Percentiles rank a stretch among this genome's conserved stretches.
Evolutionary conservation across 805 yeast species (phyloP).

Genomic region (Scheffersomyces amazonensis): DNA sequence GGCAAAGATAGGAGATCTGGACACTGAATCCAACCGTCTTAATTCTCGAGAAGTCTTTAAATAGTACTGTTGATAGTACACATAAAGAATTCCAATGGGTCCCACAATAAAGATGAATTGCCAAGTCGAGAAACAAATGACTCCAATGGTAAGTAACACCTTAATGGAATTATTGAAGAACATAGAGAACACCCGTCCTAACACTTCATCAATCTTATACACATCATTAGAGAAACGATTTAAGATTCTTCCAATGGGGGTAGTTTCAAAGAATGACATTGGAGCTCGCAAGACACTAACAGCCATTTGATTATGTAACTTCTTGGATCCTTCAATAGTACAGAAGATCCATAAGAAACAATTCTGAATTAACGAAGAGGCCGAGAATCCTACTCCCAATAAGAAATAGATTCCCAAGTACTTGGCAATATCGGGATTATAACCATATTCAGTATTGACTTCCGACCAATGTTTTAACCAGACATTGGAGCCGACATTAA

Average conservation of each 20-base stretch:
- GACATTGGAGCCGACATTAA: conserved; percentile 69
- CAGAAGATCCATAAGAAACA: conserved; percentile 75
- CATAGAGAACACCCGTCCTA: conserved; percentile 68
- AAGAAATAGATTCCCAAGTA: conserved; percentile 75
- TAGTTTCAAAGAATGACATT: conserved; percentile 93
- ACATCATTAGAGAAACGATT: conserved; percentile 91
- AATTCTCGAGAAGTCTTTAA: conserved; percentile 76
- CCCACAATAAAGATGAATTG: conserved; percentile 67
- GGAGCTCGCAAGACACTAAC: conserved; percentile 76
- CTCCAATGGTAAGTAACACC: conserved; percentile 72
- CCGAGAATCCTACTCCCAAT: conserved; percentile 68
- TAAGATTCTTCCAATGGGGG: conserved; percentile 89
- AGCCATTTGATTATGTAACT: conserved; percentile 75
- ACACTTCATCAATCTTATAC: conserved; percentile 78
- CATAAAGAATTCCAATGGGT: conserved; percentile 66
- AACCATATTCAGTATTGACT: conserved; percentile 64
- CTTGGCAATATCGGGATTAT: conserved; percentile 67
- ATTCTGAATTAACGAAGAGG: conserved; percentile 60
- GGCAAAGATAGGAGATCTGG: conserved; percentile 78
- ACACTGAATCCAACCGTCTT: conserved; percentile 77
- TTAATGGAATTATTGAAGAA: conserved; percentile 60
- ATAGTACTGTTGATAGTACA: conserved; percentile 74
- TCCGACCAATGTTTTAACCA: conserved; percentile 99
- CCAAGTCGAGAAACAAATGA: conserved; percentile 87
- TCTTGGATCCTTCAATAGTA: conserved; percentile 77